Conservation (phyloP, 1,139 yeast genomes). For the Blastobotrys proliferans region DNA sequence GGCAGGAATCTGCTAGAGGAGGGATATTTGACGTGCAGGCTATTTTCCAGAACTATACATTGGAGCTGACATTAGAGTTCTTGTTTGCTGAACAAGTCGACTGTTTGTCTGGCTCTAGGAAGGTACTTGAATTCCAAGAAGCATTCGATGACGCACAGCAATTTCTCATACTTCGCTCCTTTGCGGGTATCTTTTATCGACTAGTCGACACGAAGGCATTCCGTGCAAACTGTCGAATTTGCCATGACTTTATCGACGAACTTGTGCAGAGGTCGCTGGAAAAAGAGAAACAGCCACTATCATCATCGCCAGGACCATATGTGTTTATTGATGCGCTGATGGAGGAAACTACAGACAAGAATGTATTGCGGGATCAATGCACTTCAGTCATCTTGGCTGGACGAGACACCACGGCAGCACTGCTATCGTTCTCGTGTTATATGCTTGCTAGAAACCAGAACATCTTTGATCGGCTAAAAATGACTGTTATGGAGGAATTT, state of each 20-base stretch:
- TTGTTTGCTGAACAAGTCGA: constrained; percentile 55
- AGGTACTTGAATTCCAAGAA: constrained; percentile 39
- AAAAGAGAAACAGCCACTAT: constrained; percentile 11
- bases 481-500: constrained; percentile 26
- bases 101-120: constrained; percentile 29
- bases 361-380: constrained; percentile 46
- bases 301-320: constrained; percentile 10
- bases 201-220: constrained; percentile 34
- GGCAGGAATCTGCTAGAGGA: constrained; percentile 10
- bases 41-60: constrained; percentile 47
- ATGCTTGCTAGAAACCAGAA: constrained; percentile 48
- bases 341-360: constrained; percentile 47
- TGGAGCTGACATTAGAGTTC: constrained; percentile 58
- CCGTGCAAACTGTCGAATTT: constrained; percentile 25
- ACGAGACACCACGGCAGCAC: constrained; percentile 51
- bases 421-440: constrained; percentile 43
- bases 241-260: constrained; percentile 30
- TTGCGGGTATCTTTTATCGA: constrained; percentile 39
- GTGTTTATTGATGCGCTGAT: constrained; percentile 42
- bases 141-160: constrained; percentile 44
- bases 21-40: constrained; percentile 44
- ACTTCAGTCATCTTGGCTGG: constrained; percentile 48
- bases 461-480: constrained; percentile 29
- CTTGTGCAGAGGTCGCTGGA: constrained; percentile 24
- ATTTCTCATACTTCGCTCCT: constrained; percentile 38